Base-by-base conservation (phyloP, 1,284 basidiomycete genomes). In the Violaceomyces palustris region DNA sequence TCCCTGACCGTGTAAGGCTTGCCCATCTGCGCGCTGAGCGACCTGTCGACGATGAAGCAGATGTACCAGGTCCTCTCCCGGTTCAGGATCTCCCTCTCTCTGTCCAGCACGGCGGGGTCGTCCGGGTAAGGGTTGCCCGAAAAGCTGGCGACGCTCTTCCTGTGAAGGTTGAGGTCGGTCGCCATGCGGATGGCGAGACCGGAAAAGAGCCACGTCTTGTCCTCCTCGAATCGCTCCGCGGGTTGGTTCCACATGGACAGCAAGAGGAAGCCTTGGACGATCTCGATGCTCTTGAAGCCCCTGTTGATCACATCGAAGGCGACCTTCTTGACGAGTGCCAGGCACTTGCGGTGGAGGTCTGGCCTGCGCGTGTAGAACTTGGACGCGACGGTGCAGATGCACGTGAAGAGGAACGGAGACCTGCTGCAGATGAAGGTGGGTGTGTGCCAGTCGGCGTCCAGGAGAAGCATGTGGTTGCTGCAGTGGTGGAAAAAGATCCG, bases 41-140 rank as follows among this genome's bases (percentile, higher is more conserved):
- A 92, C 45, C 90, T 82, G 74, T 97, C 92, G 27, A 94, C 79
- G 44, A 82, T 82, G 74, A 88, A 96, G 72, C 89, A 94, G 54
- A 92, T 75, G 41, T 93, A 79, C 92, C 92, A 97, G 19, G 90
- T 92, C 35, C 92, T 78, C 74, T 96, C 92, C 32, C 92, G 81
- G 73, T 94, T 96, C 74, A 89, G 84, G 14, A 94, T 85, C 76
- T 94, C 88, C 30, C 87, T 79, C 67, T 86, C 85, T 53, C 86
- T 81, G 14, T 83, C 62, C 35, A 68, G 67, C 30, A 70, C 64
- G 2, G 57, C 58, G 12, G 61, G 55, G 21, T 69, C 68, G 29
- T 75, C 73, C 3, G 67, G 64, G 31, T 61, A 56, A 10, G 69
- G 54, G 35, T 68, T 71, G 33, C 64, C 62, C 15, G 70, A 66